Evolutionary conservation across 805 yeast genomes (phyloP), one percentile per base, ranked within the genome.

Genomic region (Saccharomycopsis sp.): DNA sequence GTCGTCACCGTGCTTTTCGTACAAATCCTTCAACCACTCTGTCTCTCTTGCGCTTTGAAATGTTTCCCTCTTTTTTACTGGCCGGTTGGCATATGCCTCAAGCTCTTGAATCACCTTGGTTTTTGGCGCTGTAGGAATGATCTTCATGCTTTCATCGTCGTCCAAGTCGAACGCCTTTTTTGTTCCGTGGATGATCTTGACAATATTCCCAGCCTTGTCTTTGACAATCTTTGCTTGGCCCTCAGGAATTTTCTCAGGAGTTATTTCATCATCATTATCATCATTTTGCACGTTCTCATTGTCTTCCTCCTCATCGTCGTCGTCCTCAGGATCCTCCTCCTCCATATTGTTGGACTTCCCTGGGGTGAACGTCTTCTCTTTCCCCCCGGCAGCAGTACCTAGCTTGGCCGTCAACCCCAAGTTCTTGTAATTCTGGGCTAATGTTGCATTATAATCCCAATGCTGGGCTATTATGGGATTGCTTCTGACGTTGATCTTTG

Each of bases 371-470:
- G 63, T 46, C 42, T 71, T 71, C 54, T 85, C 94, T n/a, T 60
- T 62, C 36, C 96, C 96, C 45, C 96, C 97, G 1, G 94, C 76
- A 1, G 75, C 67, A 13, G 60, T 64, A 19, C 81, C 80, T 27
- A 88, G 60, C 50, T 76, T 75, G 8, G 82, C 68, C 27, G 75
- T 66, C 39, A 92, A 65, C 3, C 98, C 98, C 21, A 92, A 63
- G 48, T 68, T 75, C 52, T 79, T 78, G 62, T 92, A 89, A 59
- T 92, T 92, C 57, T 92, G 97, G 39, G 76, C 69, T 46, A 88
- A 63, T 0, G 97, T 88, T 42, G 80, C 67, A 9, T 73, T 71
- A 45, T 77, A 72, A 61, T 92, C 95, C 98, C 98, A 92, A 59
- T 87, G 73, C 25, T 76, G 83, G 4, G 86, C 94, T 48, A 92